Evolutionary conservation across 331 rosid genomes (phyloP).

Genomic region (Malus hybrid): DNA sequence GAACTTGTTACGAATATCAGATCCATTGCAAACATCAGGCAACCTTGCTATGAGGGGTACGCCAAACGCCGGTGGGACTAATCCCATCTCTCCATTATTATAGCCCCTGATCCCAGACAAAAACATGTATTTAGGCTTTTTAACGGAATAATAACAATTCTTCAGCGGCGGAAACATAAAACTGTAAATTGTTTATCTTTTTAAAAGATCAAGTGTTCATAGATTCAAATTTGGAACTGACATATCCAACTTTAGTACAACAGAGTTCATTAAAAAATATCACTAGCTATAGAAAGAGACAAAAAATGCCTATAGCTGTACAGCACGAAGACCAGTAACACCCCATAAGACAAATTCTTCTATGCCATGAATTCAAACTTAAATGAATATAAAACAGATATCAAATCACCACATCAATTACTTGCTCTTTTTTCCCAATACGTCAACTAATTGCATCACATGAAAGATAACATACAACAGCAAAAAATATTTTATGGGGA

Average conservation of each 20-base stretch:
- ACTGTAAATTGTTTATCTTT: too few relatives aligned
- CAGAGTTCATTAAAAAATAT: too few relatives aligned
- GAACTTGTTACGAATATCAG: slow-evolving; percentile 44
- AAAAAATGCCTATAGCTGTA: too few relatives aligned
- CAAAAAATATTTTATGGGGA: neutral
- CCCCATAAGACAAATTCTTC: neutral
- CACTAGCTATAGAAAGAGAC: too few relatives aligned
- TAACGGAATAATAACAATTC: too few relatives aligned
- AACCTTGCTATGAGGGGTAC: slow-evolving; percentile 63
- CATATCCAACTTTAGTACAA: too few relatives aligned
- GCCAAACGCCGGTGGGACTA: slow-evolving; percentile 30
- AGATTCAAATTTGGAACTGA: too few relatives aligned
- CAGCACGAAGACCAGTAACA: neutral
- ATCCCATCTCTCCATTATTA: slow-evolving; percentile 8
- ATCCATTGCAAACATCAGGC: slow-evolving; percentile 38
- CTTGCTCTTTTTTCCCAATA: neutral
- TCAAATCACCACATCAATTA: neutral
- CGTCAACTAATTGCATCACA: neutral
- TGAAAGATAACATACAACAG: neutral
- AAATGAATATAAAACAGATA: neutral
- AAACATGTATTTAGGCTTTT: too few relatives aligned
- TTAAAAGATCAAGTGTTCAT: too few relatives aligned
- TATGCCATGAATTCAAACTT: neutral
- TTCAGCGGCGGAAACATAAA: too few relatives aligned
- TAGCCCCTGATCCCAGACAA: slow-evolving; percentile 19